Evolutionary conservation across 192 early-diverging fungal genomes (phyloP).

Genomic region (Coemansia umbellata): DNA sequence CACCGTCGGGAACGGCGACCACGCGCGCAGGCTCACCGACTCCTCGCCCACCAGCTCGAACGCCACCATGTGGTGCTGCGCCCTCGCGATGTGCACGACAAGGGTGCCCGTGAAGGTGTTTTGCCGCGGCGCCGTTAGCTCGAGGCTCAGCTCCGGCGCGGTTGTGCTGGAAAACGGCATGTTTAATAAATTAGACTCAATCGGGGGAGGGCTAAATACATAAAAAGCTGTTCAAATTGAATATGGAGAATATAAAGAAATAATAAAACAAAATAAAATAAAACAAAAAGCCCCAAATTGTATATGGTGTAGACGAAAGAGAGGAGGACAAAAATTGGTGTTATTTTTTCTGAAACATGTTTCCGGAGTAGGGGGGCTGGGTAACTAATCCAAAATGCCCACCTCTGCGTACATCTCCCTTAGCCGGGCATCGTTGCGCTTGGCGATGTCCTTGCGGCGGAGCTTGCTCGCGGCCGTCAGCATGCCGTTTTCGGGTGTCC

Average conservation of each 20-base stretch:
- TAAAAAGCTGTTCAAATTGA: background rate
- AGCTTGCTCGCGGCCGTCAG: conserved; percentile 96
- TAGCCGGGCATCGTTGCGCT: conserved; percentile 52
- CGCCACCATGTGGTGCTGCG: conserved; percentile 13
- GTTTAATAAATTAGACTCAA: no score
- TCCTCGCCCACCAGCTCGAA: conserved; percentile 39
- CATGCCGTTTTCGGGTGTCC: conserved; percentile 85
- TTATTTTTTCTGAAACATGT: background rate
- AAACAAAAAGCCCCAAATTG: no score
- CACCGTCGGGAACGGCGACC: conserved; percentile 12
- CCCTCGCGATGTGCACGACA: conserved; percentile 1
- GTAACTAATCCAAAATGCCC: background rate
- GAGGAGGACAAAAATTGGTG: background rate
- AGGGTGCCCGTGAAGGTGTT: background rate
- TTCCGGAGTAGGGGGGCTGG: background rate
- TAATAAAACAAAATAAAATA: no score
- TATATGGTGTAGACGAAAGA: no score
- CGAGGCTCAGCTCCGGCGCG: conserved; percentile 24
- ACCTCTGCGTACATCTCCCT: conserved; percentile 18
- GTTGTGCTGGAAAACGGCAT: conserved; percentile 33
- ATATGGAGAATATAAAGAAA: conserved; percentile 1
- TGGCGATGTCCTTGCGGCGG: conserved; percentile 73
- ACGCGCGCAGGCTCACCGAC: conserved; percentile 31
- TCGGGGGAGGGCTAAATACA: background rate
- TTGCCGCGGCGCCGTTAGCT: background rate